Evolutionary conservation across 2,329 filamentous ascomycete genomes (phyloP).

Genomic region (Neonectria neomacrospora): DNA sequence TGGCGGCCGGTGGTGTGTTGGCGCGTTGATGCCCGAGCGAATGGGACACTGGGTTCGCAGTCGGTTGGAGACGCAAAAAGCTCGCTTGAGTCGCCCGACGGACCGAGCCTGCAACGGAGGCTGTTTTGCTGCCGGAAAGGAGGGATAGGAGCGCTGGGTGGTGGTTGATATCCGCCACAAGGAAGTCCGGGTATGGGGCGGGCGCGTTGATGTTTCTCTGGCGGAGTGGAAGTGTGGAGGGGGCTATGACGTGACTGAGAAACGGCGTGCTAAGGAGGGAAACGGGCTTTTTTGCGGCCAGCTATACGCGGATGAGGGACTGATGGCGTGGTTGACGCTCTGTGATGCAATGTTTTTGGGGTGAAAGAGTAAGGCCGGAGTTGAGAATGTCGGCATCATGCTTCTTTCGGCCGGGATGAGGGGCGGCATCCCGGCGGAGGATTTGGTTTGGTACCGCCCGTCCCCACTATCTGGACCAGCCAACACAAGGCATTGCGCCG

Average conservation of each 20-base stretch:
- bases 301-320: conserved; percentile 14
- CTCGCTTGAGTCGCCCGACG: background rate
- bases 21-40: conserved; percentile 15
- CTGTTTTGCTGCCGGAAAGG: background rate
- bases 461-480: conserved; percentile 3
- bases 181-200: conserved; percentile 2
- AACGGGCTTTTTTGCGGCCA: conserved; percentile 2
- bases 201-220: background rate
- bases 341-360: background rate
- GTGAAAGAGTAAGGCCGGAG: background rate
- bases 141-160: background rate
- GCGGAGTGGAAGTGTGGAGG: conserved; percentile 7
- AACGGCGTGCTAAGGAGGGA: conserved; percentile 5
- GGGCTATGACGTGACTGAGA: conserved; percentile 18
- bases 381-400: conserved; percentile 7
- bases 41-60: conserved; percentile 3
- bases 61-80: background rate
- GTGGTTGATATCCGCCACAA: conserved; percentile 8
- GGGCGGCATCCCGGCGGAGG: background rate
- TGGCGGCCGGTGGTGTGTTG: conserved; percentile 16
- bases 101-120: background rate
- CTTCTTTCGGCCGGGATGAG: conserved; percentile 12
- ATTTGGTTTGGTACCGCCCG: conserved; percentile 1
- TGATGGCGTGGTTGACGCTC: conserved; percentile 13
- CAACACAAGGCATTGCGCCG: background rate